A percentile compares a stretch with the other conserved stretches of the same genome.
Evolutionary conservation across 192 early-diverging fungal species (phyloP).

Genomic region (Cetraspora pellucida): DNA sequence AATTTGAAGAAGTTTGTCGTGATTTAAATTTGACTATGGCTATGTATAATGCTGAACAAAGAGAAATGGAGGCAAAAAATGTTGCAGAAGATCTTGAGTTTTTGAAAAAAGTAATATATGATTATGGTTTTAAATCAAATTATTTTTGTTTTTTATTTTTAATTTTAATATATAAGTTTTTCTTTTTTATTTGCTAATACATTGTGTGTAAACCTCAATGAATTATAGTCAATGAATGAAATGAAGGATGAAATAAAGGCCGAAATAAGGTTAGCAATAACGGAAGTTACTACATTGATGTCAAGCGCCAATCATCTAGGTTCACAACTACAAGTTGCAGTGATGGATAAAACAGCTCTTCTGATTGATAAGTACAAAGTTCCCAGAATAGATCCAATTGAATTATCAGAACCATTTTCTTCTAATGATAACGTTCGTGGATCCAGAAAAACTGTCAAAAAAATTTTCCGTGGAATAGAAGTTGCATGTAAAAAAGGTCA

Average conservation of each 20-base stretch:
- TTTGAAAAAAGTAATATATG: background rate
- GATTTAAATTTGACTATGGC: conserved; percentile 6
- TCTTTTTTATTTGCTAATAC: no score
- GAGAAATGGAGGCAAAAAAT: background rate
- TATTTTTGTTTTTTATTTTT: no score
- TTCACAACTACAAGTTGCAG: no score
- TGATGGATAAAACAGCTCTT: background rate
- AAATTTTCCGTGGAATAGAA: background rate
- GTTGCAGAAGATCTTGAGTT: background rate
- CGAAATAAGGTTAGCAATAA: no score
- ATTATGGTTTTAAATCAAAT: no score
- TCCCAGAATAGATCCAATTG: background rate
- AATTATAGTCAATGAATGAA: no score
- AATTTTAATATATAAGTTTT: no score
- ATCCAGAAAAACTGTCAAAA: background rate
- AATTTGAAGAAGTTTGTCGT: background rate
- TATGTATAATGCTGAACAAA: background rate
- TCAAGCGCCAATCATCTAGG: no score
- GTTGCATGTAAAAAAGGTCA: background rate
- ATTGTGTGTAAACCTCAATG: no score
- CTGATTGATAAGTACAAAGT: background rate
- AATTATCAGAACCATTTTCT: background rate
- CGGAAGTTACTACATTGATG: no score
- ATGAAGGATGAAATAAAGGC: no score
- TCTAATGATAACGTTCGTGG: background rate